Conservation (phyloP, 805 yeast genomes). For the Candida glaebosa region DNA sequence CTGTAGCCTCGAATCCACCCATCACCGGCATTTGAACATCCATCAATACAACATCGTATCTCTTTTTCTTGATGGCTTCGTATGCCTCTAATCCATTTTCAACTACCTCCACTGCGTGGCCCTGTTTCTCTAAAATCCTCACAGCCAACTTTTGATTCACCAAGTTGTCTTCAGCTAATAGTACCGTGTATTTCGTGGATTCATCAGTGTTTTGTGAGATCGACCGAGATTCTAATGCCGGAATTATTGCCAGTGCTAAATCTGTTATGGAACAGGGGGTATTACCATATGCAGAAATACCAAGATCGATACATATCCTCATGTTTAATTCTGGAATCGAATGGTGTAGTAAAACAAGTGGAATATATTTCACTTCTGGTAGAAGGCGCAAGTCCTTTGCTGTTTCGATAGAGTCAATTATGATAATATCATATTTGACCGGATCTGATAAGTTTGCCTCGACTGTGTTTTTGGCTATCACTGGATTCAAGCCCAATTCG, state of each 20-base stretch:
- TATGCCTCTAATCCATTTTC: slow-evolving; percentile 83
- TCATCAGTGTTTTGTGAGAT: slow-evolving; percentile 80
- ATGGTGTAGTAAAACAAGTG: slow-evolving; percentile 74
- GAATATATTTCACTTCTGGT: slow-evolving; percentile 80
- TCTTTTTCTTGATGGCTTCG: slow-evolving; percentile 64
- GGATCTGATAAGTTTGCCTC: slow-evolving; percentile 58
- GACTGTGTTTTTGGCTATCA: slow-evolving; percentile 51
- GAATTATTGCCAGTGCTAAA: slow-evolving; percentile 76
- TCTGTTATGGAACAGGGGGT: slow-evolving; percentile 83
- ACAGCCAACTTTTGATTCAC: slow-evolving; percentile 88
- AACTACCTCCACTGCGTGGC: slow-evolving; percentile 79
- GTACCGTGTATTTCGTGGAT: slow-evolving; percentile 65
- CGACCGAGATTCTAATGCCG: slow-evolving; percentile 80
- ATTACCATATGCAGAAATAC: slow-evolving; percentile 84
- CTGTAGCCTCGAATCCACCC: slow-evolving; percentile 94
- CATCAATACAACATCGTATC: slow-evolving; percentile 82
- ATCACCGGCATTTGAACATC: slow-evolving; percentile 95
- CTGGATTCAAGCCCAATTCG: slow-evolving; percentile 59
- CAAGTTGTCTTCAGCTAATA: slow-evolving; percentile 83
- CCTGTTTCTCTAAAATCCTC: slow-evolving; percentile 78
- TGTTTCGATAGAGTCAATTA: slow-evolving; percentile 74
- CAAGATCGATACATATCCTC: slow-evolving; percentile 79
- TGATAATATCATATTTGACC: slow-evolving; percentile 71
- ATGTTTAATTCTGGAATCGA: slow-evolving; percentile 73
- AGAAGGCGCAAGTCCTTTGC: slow-evolving; percentile 66